Base-by-base conservation (phyloP, 805 yeast species). In the Cyberlindnera petersonii region DNA sequence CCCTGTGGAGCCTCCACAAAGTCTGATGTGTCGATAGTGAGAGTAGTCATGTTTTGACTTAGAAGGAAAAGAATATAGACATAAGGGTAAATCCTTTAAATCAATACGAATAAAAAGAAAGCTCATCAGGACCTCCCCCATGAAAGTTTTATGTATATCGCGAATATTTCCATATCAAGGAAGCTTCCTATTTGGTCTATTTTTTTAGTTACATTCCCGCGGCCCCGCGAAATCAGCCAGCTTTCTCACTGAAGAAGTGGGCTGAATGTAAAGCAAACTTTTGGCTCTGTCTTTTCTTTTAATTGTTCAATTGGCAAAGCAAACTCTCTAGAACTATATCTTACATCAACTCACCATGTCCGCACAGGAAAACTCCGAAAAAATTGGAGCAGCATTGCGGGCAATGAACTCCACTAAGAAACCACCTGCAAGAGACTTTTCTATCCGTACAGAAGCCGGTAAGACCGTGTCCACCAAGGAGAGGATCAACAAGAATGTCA, bases 341-440 rank as follows among this genome's bases (percentile, higher is more conserved):
- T 8, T 8, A 22, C 24, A 22, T 8, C n/a, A 19, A 15, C 8
- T 13, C 6, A 19, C 9, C 7, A 53, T 54, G 52, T 40, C 58
- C 5, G 65, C 63, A 8, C 59, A 67, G 42, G 67, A 71, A 40
- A 72, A 76, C 51, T 65, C 77, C 2, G 64, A 68, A 39, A 75
- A 82, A 59, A 75, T 82, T 37, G 77, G 75, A 48, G 81, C 81
- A 47, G 87, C 88, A 5, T 57, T 82, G 39, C 64, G 73, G 40
- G 83, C 82, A 15, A 67, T 82, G 48, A 71, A 72, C 39, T 74
- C 74, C 52, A 58, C 61, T 33, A 32, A 20, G 26, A 27, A 31
- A 8, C 26, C 40, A 5, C 46, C 52, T 1, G 31, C 34, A 4
- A 53, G 48, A 16, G 77, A 72, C 49, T 52, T 59, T 31, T 56